Conservation (phyloP, 2,329 filamentous ascomycete genomes). For the Malbranchea zuffiana region DNA sequence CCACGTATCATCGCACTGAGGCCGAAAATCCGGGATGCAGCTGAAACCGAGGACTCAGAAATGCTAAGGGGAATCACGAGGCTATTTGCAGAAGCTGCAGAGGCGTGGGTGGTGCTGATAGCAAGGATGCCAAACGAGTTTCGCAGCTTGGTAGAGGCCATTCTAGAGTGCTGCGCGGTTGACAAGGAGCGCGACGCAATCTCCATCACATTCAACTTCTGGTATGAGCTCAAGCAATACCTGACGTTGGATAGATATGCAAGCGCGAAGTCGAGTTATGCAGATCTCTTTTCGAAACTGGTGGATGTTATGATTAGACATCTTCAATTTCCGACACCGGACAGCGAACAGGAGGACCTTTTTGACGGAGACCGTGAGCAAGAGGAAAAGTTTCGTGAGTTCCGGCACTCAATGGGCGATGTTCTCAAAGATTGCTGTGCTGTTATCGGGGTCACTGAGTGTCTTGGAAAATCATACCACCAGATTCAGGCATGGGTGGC, state of each 20-base stretch:
- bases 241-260: constrained; percentile 83
- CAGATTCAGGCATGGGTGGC: constrained; percentile 82
- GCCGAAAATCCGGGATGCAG: constrained; percentile 63
- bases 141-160: constrained; percentile 70
- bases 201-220: constrained; percentile 89
- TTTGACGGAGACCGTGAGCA: constrained; percentile 94
- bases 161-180: constrained; percentile 80
- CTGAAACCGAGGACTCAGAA: constrained; percentile 72
- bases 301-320: constrained; percentile 90
- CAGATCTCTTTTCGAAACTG: constrained; percentile 75
- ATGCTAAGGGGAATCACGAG: constrained; percentile 79
- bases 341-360: constrained; percentile 66
- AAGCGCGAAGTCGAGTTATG: constrained; percentile 62
- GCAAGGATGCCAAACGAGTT: constrained; percentile 75
- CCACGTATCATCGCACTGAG: constrained; percentile 66
- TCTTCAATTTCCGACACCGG: constrained; percentile 72
- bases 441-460: constrained; percentile 87
- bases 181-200: constrained; percentile 88
- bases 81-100: constrained; percentile 83
- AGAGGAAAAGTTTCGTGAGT: constrained; percentile 94
- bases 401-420: constrained; percentile 94
- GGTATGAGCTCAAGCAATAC: constrained; percentile 97
- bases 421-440: constrained; percentile 95
- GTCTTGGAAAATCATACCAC: constrained; percentile 75
- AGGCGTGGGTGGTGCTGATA: constrained; percentile 87